Conservation (phyloP, 176 grass and related monocot genomes). For the Phyllostachys edulis region DNA sequence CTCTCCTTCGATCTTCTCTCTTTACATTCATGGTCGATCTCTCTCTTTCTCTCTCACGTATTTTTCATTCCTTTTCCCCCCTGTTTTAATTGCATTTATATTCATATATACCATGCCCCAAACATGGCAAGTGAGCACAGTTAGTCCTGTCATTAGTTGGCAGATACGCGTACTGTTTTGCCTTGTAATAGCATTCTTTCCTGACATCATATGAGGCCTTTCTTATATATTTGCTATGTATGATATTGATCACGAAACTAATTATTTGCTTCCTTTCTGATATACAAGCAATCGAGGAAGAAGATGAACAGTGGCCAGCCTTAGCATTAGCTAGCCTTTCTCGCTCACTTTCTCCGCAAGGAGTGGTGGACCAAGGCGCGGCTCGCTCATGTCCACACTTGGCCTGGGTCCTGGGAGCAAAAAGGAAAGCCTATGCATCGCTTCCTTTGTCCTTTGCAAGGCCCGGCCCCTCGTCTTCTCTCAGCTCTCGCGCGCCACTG, state of each 20-base stretch:
- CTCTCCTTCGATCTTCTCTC: not conserved
- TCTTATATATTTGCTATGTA: not conserved
- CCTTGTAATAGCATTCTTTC: not conserved
- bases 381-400: constrained; percentile 24
- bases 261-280: not conserved
- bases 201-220: not conserved
- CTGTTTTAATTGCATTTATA: not conserved
- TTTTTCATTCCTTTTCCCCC: not conserved
- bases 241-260: not conserved
- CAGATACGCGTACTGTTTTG: not conserved
- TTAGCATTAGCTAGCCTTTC: constrained; percentile 16
- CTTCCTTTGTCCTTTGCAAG: constrained; percentile 32
- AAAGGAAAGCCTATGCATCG: constrained; percentile 46
- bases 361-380: constrained; percentile 17
- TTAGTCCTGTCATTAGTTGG: not conserved
- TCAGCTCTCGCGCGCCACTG: constrained; percentile 17
- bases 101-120: not conserved
- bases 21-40: not conserved
- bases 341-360: constrained; percentile 33
- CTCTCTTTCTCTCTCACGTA: not conserved
- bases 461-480: not conserved
- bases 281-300: constrained; percentile 1
- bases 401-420: not conserved
- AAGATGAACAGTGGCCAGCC: constrained; percentile 42
- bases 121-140: not conserved